Percentiles rank a stretch among this genome's conserved stretches.
Conservation (phyloP, 139 green algal genomes). For the Tetradesmus lagerheimii region DNA sequence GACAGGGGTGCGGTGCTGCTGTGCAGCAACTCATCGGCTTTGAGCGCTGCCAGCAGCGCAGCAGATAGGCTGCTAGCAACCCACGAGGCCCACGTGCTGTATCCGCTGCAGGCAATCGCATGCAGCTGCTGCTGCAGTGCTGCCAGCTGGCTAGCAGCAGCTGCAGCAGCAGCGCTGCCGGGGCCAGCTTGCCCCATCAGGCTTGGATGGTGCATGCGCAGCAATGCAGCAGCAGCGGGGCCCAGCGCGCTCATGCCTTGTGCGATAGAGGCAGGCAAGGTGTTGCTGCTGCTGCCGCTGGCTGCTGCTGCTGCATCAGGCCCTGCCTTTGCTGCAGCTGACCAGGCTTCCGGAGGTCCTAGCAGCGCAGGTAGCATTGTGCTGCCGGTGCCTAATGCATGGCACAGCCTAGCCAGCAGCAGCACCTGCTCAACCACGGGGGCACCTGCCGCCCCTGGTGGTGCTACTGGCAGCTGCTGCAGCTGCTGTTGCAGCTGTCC, state of each 20-base stretch:
- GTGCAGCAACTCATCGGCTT: conserved; percentile 62
- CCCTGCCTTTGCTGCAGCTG: not conserved
- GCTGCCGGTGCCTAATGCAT: conserved; percentile 47
- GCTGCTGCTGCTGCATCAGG: not conserved
- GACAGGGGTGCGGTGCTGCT: conserved; percentile 52
- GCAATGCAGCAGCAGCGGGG: conserved; percentile 33
- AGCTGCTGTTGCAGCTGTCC: conserved; percentile 43
- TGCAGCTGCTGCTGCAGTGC: conserved; percentile 52
- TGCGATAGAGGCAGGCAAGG: not conserved
- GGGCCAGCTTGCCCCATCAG: not conserved
- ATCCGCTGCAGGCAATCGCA: conserved; percentile 25
- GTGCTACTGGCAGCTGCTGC: conserved; percentile 25
- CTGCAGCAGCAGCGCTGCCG: not conserved
- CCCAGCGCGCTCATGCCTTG: conserved; percentile 24
- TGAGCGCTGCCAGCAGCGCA: conserved; percentile 55
- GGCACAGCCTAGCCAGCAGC: conserved; percentile 66
- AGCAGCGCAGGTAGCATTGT: conserved; percentile 55
- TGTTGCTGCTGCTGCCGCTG: not conserved
- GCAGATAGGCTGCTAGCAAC: conserved; percentile 59
- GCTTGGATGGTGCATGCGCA: conserved; percentile 26
- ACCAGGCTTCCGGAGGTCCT: conserved; percentile 56
- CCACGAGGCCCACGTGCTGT: conserved; percentile 79
- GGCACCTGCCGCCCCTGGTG: conserved; percentile 41
- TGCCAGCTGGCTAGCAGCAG: not conserved
- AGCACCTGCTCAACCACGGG: conserved; percentile 61